Percentiles rank a stretch among this genome's conserved stretches.
phyloP scores from a whole-genome alignment of 768 basidiomycete genomes.

The Termitomyces sp. region DNA sequence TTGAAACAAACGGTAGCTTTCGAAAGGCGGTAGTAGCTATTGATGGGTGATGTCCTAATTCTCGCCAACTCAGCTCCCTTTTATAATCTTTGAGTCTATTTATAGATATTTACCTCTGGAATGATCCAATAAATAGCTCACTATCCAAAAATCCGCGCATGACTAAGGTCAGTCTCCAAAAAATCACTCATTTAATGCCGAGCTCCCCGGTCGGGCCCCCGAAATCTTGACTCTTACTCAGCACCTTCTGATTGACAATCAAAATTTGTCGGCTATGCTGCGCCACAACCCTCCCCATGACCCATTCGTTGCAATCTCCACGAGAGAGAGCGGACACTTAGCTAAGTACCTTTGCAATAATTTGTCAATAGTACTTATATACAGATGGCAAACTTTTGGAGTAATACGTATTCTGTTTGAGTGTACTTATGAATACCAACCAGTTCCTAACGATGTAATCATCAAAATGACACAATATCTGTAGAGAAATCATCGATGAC shows the following conservation, averaged over 20 bases:
- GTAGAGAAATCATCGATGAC: no score
- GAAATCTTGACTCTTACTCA: not conserved
- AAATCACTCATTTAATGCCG: not conserved
- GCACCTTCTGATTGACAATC: not conserved
- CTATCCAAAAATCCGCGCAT: not conserved
- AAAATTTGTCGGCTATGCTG: no score
- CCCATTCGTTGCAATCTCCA: no score
- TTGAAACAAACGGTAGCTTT: not conserved
- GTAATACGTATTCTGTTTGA: no score
- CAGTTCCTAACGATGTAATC: no score
- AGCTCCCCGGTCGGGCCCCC: not conserved
- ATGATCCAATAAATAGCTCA: slow-evolving; percentile 1
- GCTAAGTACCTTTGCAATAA: not conserved
- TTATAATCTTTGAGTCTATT: not conserved
- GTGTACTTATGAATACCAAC: no score
- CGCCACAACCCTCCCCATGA: not conserved
- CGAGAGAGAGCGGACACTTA: no score
- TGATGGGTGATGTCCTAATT: not conserved
- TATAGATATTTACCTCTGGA: not conserved
- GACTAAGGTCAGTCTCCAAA: not conserved
- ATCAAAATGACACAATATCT: no score
- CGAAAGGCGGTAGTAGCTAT: not conserved
- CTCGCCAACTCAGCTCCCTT: not conserved
- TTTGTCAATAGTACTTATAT: no score
- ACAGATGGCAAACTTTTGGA: no score